phyloP scores from a whole-genome alignment of 768 basidiomycete genomes.

The Hericium coralloides region DNA sequence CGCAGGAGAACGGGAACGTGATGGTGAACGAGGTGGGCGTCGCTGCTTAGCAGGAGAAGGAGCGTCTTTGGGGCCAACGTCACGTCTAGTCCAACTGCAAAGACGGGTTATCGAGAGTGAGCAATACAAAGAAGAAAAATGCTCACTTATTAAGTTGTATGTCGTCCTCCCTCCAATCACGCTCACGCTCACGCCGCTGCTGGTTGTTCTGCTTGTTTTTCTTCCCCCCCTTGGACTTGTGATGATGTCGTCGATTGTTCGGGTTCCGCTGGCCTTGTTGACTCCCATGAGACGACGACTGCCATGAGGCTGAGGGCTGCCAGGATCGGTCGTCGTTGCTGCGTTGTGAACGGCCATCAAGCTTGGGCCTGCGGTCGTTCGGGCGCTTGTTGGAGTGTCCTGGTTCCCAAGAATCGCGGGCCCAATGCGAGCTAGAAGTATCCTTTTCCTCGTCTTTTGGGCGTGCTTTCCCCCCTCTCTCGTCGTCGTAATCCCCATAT shows the following conservation, averaged over 20 bases:
- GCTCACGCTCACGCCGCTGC: conserved; percentile 16
- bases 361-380: conserved; percentile 10
- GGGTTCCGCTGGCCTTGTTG: conserved; percentile 28
- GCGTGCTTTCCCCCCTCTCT: conserved; percentile 29
- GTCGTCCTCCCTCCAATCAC: conserved; percentile 46
- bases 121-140: conserved; percentile 3
- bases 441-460: conserved; percentile 33
- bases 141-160: conserved; percentile 68
- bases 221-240: conserved; percentile 11
- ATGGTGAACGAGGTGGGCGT: conserved; percentile 39
- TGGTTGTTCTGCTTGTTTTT: conserved; percentile 24
- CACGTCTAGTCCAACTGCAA: conserved; percentile 60
- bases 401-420: conserved; percentile 26
- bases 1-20: conserved; percentile 46
- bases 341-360: conserved; percentile 19
- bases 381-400: conserved; percentile 12
- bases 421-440: conserved; percentile 28
- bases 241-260: conserved; percentile 26
- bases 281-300: conserved; percentile 29
- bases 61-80: conserved; percentile 34
- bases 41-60: conserved; percentile 31
- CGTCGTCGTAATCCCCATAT: conserved; percentile 7
- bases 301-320: conserved; percentile 69
- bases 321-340: conserved; percentile 48
- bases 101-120: conserved; percentile 4